A percentile compares a stretch with the other conserved stretches of the same genome.
phyloP scores from a whole-genome alignment of 768 basidiomycete genomes.

The Candolleomyces eurysporus region DNA sequence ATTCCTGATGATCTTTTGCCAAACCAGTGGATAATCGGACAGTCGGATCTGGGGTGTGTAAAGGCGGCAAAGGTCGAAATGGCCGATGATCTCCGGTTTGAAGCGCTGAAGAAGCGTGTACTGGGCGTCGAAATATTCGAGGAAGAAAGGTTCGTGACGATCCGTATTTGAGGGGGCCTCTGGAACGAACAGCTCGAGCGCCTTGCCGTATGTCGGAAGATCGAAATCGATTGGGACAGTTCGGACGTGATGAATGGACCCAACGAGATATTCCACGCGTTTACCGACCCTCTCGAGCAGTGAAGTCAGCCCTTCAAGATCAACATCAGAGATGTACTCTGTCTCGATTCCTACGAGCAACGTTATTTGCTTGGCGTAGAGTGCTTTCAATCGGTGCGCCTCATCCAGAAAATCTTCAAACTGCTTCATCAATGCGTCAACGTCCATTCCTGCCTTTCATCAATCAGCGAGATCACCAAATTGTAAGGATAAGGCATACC shows the following conservation, averaged over 20 bases:
- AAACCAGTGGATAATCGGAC: slow-evolving; percentile 54
- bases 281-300: slow-evolving; percentile 48
- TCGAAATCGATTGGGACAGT: slow-evolving; percentile 93
- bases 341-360: slow-evolving; percentile 92
- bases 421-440: slow-evolving; percentile 52
- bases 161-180: slow-evolving; percentile 22
- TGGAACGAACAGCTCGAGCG: slow-evolving; percentile 43
- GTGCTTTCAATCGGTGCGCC: slow-evolving; percentile 70
- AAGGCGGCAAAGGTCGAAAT: slow-evolving; percentile 89
- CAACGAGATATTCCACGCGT: slow-evolving; percentile 84
- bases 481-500: slow-evolving; percentile 43
- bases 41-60: slow-evolving; percentile 67
- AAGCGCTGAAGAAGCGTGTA: slow-evolving; percentile 65
- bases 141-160: slow-evolving; percentile 48
- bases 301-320: slow-evolving; percentile 55
- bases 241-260: slow-evolving; percentile 90
- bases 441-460: slow-evolving; percentile 52
- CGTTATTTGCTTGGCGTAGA: slow-evolving; percentile 63
- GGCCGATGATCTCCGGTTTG: slow-evolving; percentile 87
- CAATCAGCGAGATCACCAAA: slow-evolving; percentile 8
- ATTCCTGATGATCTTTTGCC: slow-evolving; percentile 72
- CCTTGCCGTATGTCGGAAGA: slow-evolving; percentile 59
- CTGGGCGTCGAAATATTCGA: slow-evolving; percentile 85
- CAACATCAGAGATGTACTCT: slow-evolving; percentile 73
- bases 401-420: slow-evolving; percentile 76